phyloP scores from a whole-genome alignment of 345 rosid species.

The Laguncularia racemosa region DNA sequence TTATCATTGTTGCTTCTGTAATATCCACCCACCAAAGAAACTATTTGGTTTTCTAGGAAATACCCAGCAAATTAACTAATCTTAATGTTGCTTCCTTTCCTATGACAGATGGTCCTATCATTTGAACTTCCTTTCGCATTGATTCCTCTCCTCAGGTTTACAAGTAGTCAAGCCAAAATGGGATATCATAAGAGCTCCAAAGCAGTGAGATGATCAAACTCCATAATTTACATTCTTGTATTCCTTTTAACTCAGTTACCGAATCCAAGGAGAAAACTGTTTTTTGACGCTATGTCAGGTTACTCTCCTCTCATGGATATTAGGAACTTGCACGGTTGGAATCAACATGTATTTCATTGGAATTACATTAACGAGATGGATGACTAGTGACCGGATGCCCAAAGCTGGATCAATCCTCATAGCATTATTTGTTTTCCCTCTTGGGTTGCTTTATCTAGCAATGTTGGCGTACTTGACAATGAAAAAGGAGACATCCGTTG shows the following conservation, averaged over 20 bases:
- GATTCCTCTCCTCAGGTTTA: conserved; percentile 19
- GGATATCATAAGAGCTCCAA: conserved; percentile 15
- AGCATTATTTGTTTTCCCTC: not conserved
- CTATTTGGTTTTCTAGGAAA: not conserved
- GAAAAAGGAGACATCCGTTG: conserved; percentile 2
- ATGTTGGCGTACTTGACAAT: conserved; percentile 1
- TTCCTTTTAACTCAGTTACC: not conserved
- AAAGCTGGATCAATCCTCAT: conserved; percentile 1
- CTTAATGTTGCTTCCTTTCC: not conserved
- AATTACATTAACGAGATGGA: conserved; percentile 6
- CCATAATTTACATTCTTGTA: not conserved
- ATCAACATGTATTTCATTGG: conserved; percentile 11
- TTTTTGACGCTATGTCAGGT: not conserved
- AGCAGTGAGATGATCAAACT: not conserved
- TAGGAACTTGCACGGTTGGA: conserved; percentile 7
- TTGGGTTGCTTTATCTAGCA: not conserved
- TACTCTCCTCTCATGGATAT: conserved; percentile 5
- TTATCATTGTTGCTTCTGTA: conserved; percentile 22
- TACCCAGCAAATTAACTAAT: no score
- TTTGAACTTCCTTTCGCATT: conserved; percentile 19
- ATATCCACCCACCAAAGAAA: not conserved
- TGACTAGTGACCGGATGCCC: conserved; percentile 1
- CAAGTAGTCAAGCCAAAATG: conserved; percentile 18
- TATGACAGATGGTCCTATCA: conserved; percentile 9
- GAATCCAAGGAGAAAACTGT: not conserved